A percentile compares a stretch with the other conserved stretches of the same genome.
Conservation (phyloP, 1,139 yeast genomes). For the Arxiozyma slooffiae region DNA sequence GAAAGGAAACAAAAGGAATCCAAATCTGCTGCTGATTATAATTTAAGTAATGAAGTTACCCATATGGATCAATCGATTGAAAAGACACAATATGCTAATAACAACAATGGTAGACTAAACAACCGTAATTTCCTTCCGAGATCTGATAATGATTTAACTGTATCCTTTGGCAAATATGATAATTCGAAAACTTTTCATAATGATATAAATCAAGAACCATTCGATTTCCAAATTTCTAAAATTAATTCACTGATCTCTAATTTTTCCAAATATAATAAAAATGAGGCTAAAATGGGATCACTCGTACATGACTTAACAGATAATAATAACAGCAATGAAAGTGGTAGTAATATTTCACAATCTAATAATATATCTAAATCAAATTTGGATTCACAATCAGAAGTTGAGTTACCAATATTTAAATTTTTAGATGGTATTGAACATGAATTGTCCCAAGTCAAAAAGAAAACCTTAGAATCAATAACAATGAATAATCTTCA, state of each 20-base stretch:
- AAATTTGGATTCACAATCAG: background rate
- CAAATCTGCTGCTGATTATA: background rate
- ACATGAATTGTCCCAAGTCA: conserved; percentile 3
- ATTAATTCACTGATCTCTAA: background rate
- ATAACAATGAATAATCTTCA: background rate
- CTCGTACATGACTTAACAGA: background rate
- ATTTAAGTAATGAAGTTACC: background rate
- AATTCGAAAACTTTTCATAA: background rate
- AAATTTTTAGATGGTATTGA: conserved; percentile 3
- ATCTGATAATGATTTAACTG: conserved; percentile 1
- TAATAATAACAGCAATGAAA: background rate
- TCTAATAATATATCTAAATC: background rate
- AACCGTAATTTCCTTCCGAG: background rate
- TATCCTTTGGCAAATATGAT: conserved; percentile 4
- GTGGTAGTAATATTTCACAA: background rate
- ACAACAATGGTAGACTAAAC: background rate
- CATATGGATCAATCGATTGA: background rate
- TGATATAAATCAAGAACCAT: conserved; percentile 1
- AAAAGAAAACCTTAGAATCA: conserved; percentile 2
- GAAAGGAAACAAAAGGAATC: background rate
- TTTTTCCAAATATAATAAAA: background rate
- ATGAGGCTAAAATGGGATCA: background rate
- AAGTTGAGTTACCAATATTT: conserved; percentile 1
- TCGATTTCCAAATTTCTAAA: background rate
- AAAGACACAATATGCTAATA: background rate